phyloP scores from a whole-genome alignment of 2,329 filamentous ascomycete genomes.

The Colletotrichum lentis region DNA sequence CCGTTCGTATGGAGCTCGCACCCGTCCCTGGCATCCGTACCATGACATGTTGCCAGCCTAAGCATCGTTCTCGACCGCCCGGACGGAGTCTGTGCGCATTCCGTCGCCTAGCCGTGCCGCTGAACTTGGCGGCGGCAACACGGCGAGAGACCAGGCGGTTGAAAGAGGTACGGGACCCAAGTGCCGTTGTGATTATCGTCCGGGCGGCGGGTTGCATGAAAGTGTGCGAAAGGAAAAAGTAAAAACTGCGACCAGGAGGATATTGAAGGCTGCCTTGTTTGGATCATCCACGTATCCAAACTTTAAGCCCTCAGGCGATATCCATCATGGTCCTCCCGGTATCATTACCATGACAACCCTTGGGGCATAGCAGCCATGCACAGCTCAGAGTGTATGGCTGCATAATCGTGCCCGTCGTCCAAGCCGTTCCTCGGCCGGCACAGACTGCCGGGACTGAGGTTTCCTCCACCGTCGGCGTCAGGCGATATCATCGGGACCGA shows the following conservation, averaged over 20 bases:
- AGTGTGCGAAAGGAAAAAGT: neutral
- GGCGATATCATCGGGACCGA: neutral
- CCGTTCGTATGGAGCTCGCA: no score
- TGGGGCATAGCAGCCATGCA: neutral
- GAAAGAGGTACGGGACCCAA: neutral
- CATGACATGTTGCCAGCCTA: no score
- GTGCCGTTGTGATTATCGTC: neutral
- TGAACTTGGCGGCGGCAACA: neutral
- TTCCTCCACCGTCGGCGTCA: no score
- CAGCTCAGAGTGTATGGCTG: neutral
- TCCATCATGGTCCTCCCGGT: neutral
- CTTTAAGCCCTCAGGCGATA: no score
- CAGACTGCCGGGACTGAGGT: slow-evolving; percentile 57
- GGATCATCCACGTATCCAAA: neutral
- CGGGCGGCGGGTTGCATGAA: neutral
- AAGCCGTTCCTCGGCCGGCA: slow-evolving; percentile 46
- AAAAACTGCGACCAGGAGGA: neutral
- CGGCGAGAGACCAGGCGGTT: neutral
- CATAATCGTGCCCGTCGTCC: neutral
- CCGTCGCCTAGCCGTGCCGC: neutral
- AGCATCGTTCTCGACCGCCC: no score
- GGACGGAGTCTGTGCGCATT: neutral
- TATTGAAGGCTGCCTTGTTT: neutral
- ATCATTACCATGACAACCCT: neutral
- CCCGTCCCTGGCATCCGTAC: no score